Base-by-base conservation (phyloP, 345 rosid genomes). In the Carallia brachiata region DNA sequence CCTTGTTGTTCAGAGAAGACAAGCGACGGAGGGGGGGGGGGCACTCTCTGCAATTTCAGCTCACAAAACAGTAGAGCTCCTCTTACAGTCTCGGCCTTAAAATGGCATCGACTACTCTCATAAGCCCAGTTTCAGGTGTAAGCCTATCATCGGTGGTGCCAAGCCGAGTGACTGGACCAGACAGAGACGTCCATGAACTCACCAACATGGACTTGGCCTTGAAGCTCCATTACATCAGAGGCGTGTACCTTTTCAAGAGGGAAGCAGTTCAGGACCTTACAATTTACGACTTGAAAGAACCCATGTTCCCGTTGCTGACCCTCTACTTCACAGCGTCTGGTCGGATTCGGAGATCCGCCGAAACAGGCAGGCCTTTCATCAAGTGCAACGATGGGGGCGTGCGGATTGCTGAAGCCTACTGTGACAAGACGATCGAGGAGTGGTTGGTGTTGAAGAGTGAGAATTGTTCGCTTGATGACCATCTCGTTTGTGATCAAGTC, bases 351-450 rank as follows among this genome's bases (percentile, higher is more conserved):
- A 71, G 81, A 31, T 71, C 2, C 2, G 2, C 80, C 6, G 81
- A 79, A 8, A n/a, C n/a, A n/a, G 88, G 83, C 28, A 52, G 85
- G 76, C 94, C 91, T 2, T 80, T 79, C 69, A 67, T 92, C 54
- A 89, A 87, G 69, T 90, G 98, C 75, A 92, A 92, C 64, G 98
- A 92, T 61, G 75, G 89, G 23, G 98, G 98, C 30, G 85, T 84
- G 8, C 79, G 98, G 50, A 67, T 87, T 6, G 82, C 85, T 0
- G 96, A 90, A 75, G 91, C 91, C 3, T 9, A 10, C 6, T 77
- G 84, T 39, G 83, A 83, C 15, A 70, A 52, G 58, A 82, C 89
- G 1, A 23, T 92, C 2, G 87, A 82, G 55, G 89, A 92, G 56
- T 88, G 84, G 88, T 58, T 90, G n/a, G 65, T 40, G 3, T 63